These are phyloP conservation scores for Raddia guianensis DNA, from an alignment of 176 grass and related monocot genomes.

Conservation along the genomic window DNA sequence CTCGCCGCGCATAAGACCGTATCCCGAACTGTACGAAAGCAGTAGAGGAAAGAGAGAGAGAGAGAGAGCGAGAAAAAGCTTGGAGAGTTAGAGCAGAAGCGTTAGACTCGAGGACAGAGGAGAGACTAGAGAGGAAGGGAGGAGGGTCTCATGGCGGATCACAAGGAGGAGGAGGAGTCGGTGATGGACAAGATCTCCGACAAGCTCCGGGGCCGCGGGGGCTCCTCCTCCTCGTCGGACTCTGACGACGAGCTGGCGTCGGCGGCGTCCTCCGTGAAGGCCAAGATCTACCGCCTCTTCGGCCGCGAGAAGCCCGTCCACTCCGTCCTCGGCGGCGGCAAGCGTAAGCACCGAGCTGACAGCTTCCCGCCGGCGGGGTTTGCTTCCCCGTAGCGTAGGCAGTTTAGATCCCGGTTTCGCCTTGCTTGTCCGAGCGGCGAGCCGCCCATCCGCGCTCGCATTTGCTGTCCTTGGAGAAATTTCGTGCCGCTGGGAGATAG, in stretches of 20 bases:
- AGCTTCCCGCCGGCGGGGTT: neutral
- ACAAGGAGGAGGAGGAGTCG: conserved; percentile 65
- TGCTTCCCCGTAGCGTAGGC: neutral
- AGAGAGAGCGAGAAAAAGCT: neutral
- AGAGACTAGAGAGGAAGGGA: neutral
- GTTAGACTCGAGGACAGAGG: neutral
- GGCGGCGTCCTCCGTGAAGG: conserved; percentile 37
- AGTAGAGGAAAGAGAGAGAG: neutral
- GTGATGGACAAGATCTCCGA: conserved; percentile 64
- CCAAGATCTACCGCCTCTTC: conserved; percentile 79
- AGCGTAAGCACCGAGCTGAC: conserved; percentile 36
- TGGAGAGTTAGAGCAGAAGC: neutral
- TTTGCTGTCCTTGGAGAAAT: neutral
- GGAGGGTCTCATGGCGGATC: conserved; percentile 58
- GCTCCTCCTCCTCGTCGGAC: conserved; percentile 59
- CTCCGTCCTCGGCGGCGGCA: conserved; percentile 67
- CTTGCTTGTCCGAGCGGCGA: neutral
- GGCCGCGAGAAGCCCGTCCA: conserved; percentile 62
- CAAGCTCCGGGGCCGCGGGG: conserved; percentile 50
- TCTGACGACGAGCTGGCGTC: conserved; percentile 47
- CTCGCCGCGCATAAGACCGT: conserved; percentile 16
- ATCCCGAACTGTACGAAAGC: neutral
- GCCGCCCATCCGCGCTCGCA: neutral
- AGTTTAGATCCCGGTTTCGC: conserved; percentile 37
- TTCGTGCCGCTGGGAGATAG: too few relatives aligned